Evolutionary conservation across 2,329 filamentous ascomycete species (phyloP), one percentile per base, ranked within the genome.

Genomic region (Pyricularia pennisetigena): DNA sequence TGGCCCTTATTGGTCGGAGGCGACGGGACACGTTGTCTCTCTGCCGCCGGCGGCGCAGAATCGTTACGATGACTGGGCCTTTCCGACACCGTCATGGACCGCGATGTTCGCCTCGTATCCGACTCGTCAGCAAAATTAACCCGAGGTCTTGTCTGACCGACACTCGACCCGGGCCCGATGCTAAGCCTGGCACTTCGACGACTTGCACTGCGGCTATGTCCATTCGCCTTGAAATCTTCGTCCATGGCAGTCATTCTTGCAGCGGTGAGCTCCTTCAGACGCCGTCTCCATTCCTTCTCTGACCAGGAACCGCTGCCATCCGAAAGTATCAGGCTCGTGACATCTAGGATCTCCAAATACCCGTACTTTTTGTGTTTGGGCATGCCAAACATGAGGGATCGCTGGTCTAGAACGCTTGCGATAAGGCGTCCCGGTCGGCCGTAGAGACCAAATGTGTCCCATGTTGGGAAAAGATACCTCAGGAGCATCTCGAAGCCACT

Each of bases 301-400:
- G 83, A 88, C 93, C 94, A 97, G 28, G 79, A 82, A 24, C 86
- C 80, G 76, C 90, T 97, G 24, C 91, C 92, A 3, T 93, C 86
- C 3, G 90, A 89, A 71, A 91, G 84, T 70, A 99, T 93, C 61
- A 98, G 81, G 67, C 85, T 85, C 4, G 90, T 88, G 20, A 98
- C 92, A 75, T 99, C 95, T 68, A 94, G 79, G 49, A 93, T 88
- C 74, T 98, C 95, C 29, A 99, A 80, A 74, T 98, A 98, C 0
- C 94, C 94, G 74, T 97, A 97, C 71, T 91, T 86, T 67, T 89
- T 88, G 73, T 95, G 88, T 73, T 91, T 92, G 0, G 95, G 94
- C 89, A 99, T 96, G 6, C 94, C 95, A 77, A 98, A 99, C 95
- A 99, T 99, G 71, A 99, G 83, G 68, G 95, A 97, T 64, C 93